A percentile compares a stretch with the other conserved stretches of the same genome.
Evolutionary conservation across 2,329 filamentous ascomycete genomes (phyloP).

Genomic region (Simplicillium aogashimaense): DNA sequence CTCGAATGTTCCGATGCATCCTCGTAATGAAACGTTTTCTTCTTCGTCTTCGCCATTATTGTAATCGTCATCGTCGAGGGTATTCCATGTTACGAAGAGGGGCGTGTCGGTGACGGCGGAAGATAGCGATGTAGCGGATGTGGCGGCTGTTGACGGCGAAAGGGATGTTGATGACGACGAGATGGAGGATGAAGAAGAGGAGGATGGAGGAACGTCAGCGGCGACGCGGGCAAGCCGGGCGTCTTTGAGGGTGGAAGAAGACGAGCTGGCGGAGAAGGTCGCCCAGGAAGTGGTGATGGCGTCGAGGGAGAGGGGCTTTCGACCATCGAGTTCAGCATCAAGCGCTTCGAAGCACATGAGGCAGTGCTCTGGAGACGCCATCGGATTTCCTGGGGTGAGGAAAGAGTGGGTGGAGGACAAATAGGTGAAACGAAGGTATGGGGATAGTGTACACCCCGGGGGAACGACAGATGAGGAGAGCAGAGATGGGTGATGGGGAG

Average conservation of each 20-base stretch:
- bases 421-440: conserved; percentile 1
- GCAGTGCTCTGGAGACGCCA: conserved; percentile 82
- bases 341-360: conserved; percentile 89
- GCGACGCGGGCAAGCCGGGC: conserved; percentile 33
- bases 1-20: conserved; percentile 95
- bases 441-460: background rate
- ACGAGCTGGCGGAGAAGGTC: conserved; percentile 19
- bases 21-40: conserved; percentile 62
- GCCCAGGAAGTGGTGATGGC: conserved; percentile 60
- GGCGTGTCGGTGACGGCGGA: conserved; percentile 45
- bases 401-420: conserved; percentile 1
- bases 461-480: too few relatives aligned
- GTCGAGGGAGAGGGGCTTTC: conserved; percentile 55
- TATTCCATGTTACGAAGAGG: conserved; percentile 95
- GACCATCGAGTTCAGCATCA: conserved; percentile 61
- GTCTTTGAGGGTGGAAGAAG: conserved; percentile 18
- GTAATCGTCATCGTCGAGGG: conserved; percentile 42
- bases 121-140: conserved; percentile 23
- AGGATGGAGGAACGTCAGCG: conserved; percentile 14
- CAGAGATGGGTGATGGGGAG: too few relatives aligned
- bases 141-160: conserved; percentile 26
- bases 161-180: conserved; percentile 27
- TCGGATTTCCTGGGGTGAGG: conserved; percentile 22
- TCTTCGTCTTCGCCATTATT: conserved; percentile 11
- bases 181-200: conserved; percentile 22